These are phyloP conservation scores for Solanum aculeatissimum DNA, from an alignment of 305 asterid genomes.

Conservation along the genomic window DNA sequence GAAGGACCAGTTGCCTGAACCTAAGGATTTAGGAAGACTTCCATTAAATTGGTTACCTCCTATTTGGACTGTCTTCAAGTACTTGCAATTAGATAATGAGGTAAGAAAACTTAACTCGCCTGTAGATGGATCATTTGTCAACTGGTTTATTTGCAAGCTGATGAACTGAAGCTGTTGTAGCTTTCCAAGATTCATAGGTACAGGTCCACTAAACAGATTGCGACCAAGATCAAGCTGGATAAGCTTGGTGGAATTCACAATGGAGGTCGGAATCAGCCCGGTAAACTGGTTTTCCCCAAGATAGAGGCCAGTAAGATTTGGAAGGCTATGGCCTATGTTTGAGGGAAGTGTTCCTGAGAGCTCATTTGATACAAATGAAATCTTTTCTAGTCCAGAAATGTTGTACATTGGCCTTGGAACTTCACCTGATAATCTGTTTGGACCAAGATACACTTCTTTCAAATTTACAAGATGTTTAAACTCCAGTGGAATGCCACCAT, in stretches of 20 bases:
- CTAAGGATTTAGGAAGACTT: slow-evolving; percentile 4
- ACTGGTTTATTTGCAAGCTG: neutral
- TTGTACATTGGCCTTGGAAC: neutral
- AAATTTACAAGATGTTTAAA: neutral
- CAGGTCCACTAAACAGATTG: slow-evolving; percentile 3
- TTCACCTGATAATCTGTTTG: neutral
- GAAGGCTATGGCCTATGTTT: neutral
- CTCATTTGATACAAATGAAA: neutral
- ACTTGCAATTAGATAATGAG: slow-evolving; percentile 2
- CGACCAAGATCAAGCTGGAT: neutral
- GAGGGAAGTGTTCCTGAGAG: neutral
- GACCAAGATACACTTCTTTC: neutral
- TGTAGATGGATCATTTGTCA: neutral
- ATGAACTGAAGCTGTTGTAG: slow-evolving; percentile 6
- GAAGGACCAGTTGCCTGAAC: neutral
- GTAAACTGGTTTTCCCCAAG: neutral
- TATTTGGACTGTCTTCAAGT: neutral
- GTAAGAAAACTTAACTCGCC: neutral
- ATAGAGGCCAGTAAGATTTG: neutral
- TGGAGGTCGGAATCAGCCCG: slow-evolving; percentile 6
- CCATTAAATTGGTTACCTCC: neutral
- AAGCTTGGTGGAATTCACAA: neutral
- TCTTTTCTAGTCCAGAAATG: neutral
- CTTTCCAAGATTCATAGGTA: slow-evolving; percentile 1
- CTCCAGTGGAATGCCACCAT: slow-evolving; percentile 5